Base-by-base conservation (phyloP, 495 filamentous ascomycete species). In the Bryoglossum gracile region DNA sequence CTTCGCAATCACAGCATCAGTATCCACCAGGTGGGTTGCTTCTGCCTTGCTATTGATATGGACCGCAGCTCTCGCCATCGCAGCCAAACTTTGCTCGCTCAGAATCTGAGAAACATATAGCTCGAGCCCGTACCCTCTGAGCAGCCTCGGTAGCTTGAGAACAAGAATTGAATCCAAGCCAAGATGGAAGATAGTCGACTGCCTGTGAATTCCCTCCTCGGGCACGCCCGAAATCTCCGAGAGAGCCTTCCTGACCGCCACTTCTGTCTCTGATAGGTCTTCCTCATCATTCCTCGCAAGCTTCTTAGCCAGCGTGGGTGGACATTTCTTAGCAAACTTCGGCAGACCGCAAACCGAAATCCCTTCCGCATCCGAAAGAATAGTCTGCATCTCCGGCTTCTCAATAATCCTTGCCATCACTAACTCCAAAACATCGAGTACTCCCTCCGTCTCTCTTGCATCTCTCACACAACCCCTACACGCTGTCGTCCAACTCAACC, bases 91-190 rank as follows among this genome's bases (percentile, higher is more conserved):
- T n/a, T 67, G 68, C 0, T 81, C 77, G 49, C 69, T 72, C 1
- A 90, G 63, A 37, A 92, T 75, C 26, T 85, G 77, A 8, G 83
- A 76, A 10, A 88, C 81, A 24, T 70, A 68, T 0, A 88, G 60
- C 3, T 62, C 63, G 3, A 89, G 59, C 0, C 71, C 75, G 30
- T 75, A 66, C 35, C 78, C 81, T 16, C 76, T 74, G 8, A 89
- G 68, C n/a, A 82, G 64, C 0, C 80, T 72, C 18, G 80, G 76
- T 13, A 83, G 72, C 39, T 83, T 81, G 62, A 95, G 89, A 8
- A 88, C 86, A 44, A 83, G 86, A 58, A 97, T 87, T 2, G 90
- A 95, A 60, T 97, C 90, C 28, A 95, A 71, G 5, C 91, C 90
- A 5, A 97, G 72, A 54, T 86, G 81, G 60, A 91, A 94, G 18